Evolutionary conservation across 2,329 filamentous ascomycete species (phyloP), one percentile per base, ranked within the genome.

Genomic region (Chaetomiaceae sp.): DNA sequence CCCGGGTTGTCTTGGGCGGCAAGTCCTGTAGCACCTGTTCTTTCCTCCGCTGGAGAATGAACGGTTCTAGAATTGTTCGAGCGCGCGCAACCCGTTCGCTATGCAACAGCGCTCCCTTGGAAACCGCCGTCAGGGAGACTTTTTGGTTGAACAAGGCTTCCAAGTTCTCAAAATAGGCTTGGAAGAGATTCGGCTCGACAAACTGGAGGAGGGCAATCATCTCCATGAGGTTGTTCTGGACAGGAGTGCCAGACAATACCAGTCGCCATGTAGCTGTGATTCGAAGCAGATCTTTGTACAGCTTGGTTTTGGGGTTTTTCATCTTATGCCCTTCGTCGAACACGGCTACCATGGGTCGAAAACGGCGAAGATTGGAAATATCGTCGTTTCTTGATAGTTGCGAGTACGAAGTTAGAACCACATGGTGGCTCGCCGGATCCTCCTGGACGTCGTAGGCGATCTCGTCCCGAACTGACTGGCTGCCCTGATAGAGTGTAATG

Each of bases 321-420:
- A 99, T 75, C 64, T 89, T 85, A 70, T 99, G 94, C 0, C 92
- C 94, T 71, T 99, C 94, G 65, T 99, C 94, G 64, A 90, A 99
- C 10, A 99, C 85, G 61, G 79, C 78, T 1, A 75, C 73, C 53
- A 80, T 76, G 5, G 80, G 73, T 8, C 70, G 62, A 42, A 82
- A 68, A 7, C 68, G 70, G 34, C 73, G 71, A 61, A 84, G 71
- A 34, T 76, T 77, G 37, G 71, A 67, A 13, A 81, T 67, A 53
- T 83, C 80, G 4, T 74, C 73, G 36, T 67, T 65, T 1, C 74
- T 75, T 49, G 73, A 76, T 34, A 83, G 72, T 64, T 88, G 84
- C 2, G 79, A 76, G 64, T 83, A 83, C 1, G 78, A 80, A 0
- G 79, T 80, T 46, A 83, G 67, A n/a, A 83, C 73, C 7, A 82